A percentile compares a stretch with the other conserved stretches of the same genome.
Evolutionary conservation across 129 eudicot genomes (phyloP).

Genomic region (Dittrichia graveolens): DNA sequence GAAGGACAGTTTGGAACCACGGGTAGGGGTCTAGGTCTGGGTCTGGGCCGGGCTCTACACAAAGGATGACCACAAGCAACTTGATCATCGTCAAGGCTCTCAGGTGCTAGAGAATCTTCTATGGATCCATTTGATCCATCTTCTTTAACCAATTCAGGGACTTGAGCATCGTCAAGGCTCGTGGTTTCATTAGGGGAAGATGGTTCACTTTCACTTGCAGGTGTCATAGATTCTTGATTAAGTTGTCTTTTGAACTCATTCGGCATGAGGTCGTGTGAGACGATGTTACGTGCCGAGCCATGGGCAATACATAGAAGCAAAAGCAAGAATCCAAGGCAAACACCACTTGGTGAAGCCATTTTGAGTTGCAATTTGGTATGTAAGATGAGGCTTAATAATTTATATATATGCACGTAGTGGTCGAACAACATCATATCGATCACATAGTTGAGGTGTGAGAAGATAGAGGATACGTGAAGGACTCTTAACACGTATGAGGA

Average conservation of each 20-base stretch:
- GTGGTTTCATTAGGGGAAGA: neutral
- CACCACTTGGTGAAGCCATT: constrained; percentile 29
- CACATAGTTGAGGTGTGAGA: neutral
- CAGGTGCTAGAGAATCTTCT: constrained; percentile 7
- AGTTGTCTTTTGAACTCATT: constrained; percentile 20
- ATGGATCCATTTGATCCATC: neutral
- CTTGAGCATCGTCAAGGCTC: neutral
- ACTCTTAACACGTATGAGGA: constrained; percentile 7
- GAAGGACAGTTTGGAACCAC: constrained; percentile 14
- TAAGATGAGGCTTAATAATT: neutral
- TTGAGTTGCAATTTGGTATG: constrained; percentile 14
- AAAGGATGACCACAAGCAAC: constrained; percentile 22
- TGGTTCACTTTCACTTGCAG: neutral
- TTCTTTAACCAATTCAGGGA: constrained; percentile 17
- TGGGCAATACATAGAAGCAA: constrained; percentile 27
- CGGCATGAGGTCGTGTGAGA: constrained; percentile 12
- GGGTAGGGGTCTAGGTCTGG: neutral
- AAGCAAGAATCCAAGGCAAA: constrained; percentile 30
- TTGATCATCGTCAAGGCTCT: constrained; percentile 9
- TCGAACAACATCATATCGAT: too few species aligned
- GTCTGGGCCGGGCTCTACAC: neutral
- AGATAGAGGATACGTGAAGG: constrained; percentile 21
- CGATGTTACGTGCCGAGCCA: constrained; percentile 25
- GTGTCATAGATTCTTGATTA: neutral
- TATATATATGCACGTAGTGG: neutral